These are phyloP conservation scores for Chlamydomonas sp. DNA, from an alignment of 139 green algal species.

Conservation along the genomic window DNA sequence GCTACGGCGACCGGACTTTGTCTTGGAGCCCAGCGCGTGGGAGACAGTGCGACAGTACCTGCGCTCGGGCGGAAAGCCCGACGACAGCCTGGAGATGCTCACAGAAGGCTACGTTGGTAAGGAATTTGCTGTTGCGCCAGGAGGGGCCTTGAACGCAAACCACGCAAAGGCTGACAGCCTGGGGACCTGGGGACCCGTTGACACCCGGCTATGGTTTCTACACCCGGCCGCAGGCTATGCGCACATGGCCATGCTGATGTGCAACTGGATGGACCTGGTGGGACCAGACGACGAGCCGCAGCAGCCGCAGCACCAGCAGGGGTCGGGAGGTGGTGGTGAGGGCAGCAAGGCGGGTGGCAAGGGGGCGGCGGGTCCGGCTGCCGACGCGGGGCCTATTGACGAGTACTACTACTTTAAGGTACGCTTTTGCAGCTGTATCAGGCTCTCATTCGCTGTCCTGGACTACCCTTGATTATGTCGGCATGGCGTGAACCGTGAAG, in stretches of 20 bases:
- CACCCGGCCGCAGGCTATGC: conserved; percentile 59
- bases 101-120: conserved; percentile 74
- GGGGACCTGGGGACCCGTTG: background rate
- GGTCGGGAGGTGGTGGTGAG: too few species aligned
- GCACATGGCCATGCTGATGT: conserved; percentile 75
- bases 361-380: too few species aligned
- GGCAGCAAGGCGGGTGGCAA: too few species aligned
- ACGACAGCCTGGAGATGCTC: conserved; percentile 68
- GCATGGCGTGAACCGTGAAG: too few species aligned
- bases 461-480: too few species aligned
- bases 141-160: too few species aligned
- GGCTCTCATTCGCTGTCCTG: too few species aligned
- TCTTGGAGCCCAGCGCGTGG: conserved; percentile 76
- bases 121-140: background rate
- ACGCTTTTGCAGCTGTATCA: too few species aligned
- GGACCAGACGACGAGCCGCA: background rate
- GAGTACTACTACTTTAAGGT: too few species aligned
- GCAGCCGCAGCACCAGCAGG: background rate
- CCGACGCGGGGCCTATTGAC: too few species aligned
- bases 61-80: conserved; percentile 58
- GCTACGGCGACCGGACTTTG: conserved; percentile 70
- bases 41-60: conserved; percentile 69
- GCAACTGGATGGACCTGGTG: conserved; percentile 35
- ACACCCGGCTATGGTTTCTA: background rate
- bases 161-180: background rate